phyloP scores from a whole-genome alignment of 176 grass and related monocot genomes.

The Rhipidocladum racemiflorum region DNA sequence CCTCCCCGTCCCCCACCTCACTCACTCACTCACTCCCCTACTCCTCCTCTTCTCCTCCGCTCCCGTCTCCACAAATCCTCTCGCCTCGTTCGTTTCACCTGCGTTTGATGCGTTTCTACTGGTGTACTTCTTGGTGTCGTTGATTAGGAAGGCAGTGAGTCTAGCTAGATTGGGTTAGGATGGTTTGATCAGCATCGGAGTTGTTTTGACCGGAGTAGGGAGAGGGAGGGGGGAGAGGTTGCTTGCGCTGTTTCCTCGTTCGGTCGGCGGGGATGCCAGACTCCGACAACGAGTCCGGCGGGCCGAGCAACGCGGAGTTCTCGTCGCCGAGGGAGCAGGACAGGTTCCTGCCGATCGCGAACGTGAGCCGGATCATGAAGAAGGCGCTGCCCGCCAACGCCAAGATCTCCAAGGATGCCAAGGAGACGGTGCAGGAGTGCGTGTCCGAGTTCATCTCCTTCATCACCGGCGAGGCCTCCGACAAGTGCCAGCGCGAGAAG shows the following conservation, averaged over 20 bases:
- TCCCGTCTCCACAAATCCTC: not conserved
- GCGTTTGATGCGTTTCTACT: not conserved
- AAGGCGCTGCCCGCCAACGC: slow-evolving; percentile 88
- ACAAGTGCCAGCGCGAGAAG: slow-evolving; percentile 99
- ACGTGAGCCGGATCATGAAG: slow-evolving; percentile 99
- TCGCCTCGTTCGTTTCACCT: not conserved
- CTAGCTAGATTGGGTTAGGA: not conserved
- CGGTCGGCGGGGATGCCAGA: slow-evolving; percentile 51
- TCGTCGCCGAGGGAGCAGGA: slow-evolving; percentile 78
- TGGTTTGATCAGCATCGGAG: not conserved
- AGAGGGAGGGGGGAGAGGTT: not conserved
- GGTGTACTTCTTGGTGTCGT: not conserved
- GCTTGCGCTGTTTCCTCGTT: slow-evolving; percentile 7
- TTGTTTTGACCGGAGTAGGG: not conserved
- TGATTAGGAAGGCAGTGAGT: not conserved
- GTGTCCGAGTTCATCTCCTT: slow-evolving; percentile 98
- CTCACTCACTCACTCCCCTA: no score
- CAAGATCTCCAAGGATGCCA: slow-evolving; percentile 95
- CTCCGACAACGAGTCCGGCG: slow-evolving; percentile 87
- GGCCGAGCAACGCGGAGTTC: slow-evolving; percentile 46
- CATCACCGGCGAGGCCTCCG: slow-evolving; percentile 94
- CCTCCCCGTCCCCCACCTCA: not conserved
- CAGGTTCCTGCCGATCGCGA: slow-evolving; percentile 85
- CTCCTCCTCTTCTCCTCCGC: not conserved
- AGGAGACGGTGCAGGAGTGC: slow-evolving; percentile 99